These are phyloP conservation scores for Chrysosporium keratinophilum DNA, from an alignment of 2,329 filamentous ascomycete genomes.

Conservation along the genomic window DNA sequence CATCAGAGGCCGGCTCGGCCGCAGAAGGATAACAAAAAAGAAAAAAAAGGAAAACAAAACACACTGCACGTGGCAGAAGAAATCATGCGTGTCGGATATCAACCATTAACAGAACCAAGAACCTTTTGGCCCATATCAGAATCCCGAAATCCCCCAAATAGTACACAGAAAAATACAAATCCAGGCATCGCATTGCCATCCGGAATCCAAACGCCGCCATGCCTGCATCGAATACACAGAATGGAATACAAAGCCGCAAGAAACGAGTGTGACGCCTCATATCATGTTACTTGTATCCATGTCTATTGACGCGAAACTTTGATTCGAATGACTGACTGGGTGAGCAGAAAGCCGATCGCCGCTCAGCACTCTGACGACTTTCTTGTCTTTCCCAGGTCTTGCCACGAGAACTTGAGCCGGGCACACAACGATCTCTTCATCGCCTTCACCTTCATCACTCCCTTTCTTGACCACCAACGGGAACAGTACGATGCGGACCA, in stretches of 20 bases:
- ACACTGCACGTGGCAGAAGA: neutral
- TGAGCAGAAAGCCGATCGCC: constrained; percentile 37
- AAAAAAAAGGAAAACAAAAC: neutral
- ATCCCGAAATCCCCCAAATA: too few relatives aligned
- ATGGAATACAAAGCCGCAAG: constrained; percentile 2
- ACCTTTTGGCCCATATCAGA: too few relatives aligned
- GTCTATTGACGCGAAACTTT: constrained; percentile 36
- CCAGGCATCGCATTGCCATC: neutral
- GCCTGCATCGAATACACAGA: neutral
- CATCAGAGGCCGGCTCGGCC: neutral
- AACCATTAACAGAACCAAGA: neutral
- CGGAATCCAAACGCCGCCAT: neutral
- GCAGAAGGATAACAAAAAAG: neutral
- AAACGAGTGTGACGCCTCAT: constrained; percentile 34
- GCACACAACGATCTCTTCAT: constrained; percentile 91
- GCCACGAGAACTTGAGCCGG: constrained; percentile 87
- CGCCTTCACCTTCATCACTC: constrained; percentile 73
- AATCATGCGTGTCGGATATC: neutral
- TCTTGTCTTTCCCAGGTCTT: constrained; percentile 37
- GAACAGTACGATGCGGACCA: constrained; percentile 88
- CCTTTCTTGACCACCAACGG: constrained; percentile 94
- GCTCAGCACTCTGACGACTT: constrained; percentile 30
- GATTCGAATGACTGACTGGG: constrained; percentile 27
- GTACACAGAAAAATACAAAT: neutral
- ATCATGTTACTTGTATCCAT: constrained; percentile 38